Conservation (phyloP, 208 protist genomes). For the Angomonas ambiguus region DNA sequence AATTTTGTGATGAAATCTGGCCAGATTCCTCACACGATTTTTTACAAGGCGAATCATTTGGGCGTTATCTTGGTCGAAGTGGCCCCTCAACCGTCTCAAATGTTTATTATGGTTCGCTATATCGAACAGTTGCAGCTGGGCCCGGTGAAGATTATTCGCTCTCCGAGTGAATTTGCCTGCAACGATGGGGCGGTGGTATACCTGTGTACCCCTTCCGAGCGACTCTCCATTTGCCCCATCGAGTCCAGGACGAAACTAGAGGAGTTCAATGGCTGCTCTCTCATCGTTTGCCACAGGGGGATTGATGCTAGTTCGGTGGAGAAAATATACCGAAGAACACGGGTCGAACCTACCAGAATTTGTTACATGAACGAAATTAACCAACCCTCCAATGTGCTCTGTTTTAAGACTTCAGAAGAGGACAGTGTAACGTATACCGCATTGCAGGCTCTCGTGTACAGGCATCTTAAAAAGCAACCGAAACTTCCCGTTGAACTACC, state of each 20-base stretch:
- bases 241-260: background rate
- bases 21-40: no score
- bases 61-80: no score
- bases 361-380: conserved; percentile 28
- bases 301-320: conserved; percentile 2
- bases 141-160: background rate
- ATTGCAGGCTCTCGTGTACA: conserved; percentile 25
- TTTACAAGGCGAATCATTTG: no score
- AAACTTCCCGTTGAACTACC: conserved; percentile 8
- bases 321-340: conserved; percentile 21
- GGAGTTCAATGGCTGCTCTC: background rate
- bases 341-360: conserved; percentile 20
- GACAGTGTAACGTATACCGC: conserved; percentile 20
- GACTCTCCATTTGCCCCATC: background rate
- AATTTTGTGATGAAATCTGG: no score
- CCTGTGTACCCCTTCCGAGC: background rate
- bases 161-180: background rate
- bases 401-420: conserved; percentile 19
- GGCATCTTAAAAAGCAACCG: conserved; percentile 2
- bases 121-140: background rate
- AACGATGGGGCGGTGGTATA: background rate
- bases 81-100: no score
- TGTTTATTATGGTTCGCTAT: background rate
- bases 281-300: background rate
- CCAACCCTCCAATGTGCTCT: conserved; percentile 6